These are phyloP conservation scores for Pseudozyma tsukubaensis DNA, from an alignment of 1,284 basidiomycete species.

Conservation along the genomic window DNA sequence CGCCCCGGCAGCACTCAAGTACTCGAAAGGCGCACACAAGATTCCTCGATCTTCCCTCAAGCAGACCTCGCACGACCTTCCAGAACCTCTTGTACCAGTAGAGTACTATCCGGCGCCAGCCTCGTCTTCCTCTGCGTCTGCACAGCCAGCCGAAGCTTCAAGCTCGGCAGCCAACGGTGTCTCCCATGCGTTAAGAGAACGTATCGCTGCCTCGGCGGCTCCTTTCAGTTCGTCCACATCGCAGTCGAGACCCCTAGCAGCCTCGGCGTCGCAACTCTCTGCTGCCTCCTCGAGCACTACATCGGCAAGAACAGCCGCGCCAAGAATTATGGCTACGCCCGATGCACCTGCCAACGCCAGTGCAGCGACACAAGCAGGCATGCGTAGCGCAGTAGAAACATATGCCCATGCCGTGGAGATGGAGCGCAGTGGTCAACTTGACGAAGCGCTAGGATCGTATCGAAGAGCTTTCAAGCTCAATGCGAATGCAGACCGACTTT, in stretches of 20 bases:
- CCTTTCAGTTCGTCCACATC: slow-evolving; percentile 18
- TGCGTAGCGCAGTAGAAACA: slow-evolving; percentile 49
- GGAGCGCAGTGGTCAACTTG: slow-evolving; percentile 54
- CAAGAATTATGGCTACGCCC: slow-evolving; percentile 29
- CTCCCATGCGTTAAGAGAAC: slow-evolving; percentile 23
- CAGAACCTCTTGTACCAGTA: slow-evolving; percentile 15
- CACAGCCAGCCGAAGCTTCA: neutral
- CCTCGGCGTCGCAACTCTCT: slow-evolving; percentile 2
- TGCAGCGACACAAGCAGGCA: slow-evolving; percentile 28
- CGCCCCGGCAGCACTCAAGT: slow-evolving; percentile 48
- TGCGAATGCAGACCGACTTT: slow-evolving; percentile 53
- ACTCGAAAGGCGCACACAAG: slow-evolving; percentile 49
- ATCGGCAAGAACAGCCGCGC: slow-evolving; percentile 7
- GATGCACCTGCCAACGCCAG: slow-evolving; percentile 32
- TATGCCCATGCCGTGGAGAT: slow-evolving; percentile 57
- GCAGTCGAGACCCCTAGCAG: slow-evolving; percentile 6
- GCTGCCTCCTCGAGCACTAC: slow-evolving; percentile 3
- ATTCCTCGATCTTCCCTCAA: slow-evolving; percentile 12
- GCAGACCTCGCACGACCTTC: slow-evolving; percentile 7
- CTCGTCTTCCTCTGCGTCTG: neutral
- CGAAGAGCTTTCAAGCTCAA: slow-evolving; percentile 60
- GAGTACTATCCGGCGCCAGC: slow-evolving; percentile 21
- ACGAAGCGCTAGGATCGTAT: slow-evolving; percentile 53
- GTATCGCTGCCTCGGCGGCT: slow-evolving; percentile 25
- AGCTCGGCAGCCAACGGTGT: slow-evolving; percentile 25